Evolutionary conservation across 306 rosid genomes (phyloP).

Genomic region (Macrotyloma uniflorum): DNA sequence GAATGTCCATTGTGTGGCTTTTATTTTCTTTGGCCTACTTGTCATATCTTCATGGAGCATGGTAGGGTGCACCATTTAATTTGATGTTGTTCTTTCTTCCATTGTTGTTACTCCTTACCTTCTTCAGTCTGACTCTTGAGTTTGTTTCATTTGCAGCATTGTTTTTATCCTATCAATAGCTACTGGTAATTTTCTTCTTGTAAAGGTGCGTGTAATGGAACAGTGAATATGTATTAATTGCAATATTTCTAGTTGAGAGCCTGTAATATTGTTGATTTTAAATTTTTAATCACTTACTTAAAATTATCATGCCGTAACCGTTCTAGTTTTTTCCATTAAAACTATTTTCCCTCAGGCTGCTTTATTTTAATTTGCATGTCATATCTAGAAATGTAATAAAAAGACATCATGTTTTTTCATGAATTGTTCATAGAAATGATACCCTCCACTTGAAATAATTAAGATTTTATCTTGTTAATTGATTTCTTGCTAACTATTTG

Average conservation of each 20-base stretch:
- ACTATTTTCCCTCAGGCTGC: not conserved
- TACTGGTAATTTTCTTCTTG: constrained; percentile 72
- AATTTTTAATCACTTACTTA: not conserved
- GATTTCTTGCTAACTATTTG: constrained; percentile 9
- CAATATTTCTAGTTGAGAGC: constrained; percentile 8
- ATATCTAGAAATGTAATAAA: not conserved
- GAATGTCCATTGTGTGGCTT: constrained; percentile 88
- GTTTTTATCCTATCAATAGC: constrained; percentile 76
- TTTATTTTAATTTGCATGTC: not conserved
- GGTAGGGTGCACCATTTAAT: constrained; percentile 51
- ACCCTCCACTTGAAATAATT: not conserved
- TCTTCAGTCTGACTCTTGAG: constrained; percentile 23
- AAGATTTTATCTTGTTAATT: not conserved
- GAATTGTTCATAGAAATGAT: not conserved
- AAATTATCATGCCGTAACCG: not conserved
- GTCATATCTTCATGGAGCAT: constrained; percentile 88
- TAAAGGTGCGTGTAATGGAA: constrained; percentile 65
- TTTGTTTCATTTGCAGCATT: constrained; percentile 55
- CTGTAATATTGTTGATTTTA: constrained; percentile 11
- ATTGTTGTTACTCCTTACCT: constrained; percentile 29
- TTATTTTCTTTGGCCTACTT: constrained; percentile 73
- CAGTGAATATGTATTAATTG: constrained; percentile 16
- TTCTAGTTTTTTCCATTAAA: not conserved
- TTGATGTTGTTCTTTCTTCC: constrained; percentile 16
- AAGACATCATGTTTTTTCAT: not conserved